Evolutionary conservation across 257 asterid genomes (phyloP).

Genomic region (Voacanga thouarsii): DNA sequence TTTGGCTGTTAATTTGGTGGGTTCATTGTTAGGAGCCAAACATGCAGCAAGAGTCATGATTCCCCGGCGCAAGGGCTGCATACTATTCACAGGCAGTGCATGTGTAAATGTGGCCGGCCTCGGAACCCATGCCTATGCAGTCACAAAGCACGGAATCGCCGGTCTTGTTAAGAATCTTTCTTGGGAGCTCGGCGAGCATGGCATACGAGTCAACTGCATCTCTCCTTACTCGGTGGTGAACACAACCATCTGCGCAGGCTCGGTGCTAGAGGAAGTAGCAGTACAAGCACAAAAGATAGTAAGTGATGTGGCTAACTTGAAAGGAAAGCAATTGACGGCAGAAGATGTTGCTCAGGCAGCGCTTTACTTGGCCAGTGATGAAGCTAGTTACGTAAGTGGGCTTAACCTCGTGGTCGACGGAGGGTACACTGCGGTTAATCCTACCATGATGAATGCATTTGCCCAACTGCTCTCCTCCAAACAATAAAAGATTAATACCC

Average conservation of each 20-base stretch:
- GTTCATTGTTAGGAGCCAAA: constrained; percentile 43
- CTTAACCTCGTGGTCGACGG: constrained; percentile 52
- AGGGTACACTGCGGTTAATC: constrained; percentile 45
- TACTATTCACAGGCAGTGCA: constrained; percentile 47
- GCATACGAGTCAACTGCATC: constrained; percentile 49
- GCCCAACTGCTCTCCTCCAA: neutral
- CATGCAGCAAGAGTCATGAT: constrained; percentile 59
- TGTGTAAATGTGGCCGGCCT: constrained; percentile 39
- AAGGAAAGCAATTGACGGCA: constrained; percentile 26
- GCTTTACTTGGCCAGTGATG: constrained; percentile 43
- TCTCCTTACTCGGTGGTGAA: constrained; percentile 42
- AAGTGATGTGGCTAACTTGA: constrained; percentile 24
- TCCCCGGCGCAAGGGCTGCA: constrained; percentile 35
- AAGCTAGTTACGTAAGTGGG: constrained; percentile 46
- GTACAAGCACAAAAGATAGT: neutral
- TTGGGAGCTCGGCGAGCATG: constrained; percentile 40
- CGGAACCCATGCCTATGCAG: constrained; percentile 24
- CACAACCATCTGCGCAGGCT: neutral
- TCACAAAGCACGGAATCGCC: constrained; percentile 38
- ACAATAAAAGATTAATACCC: too few species aligned
- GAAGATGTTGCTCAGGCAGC: constrained; percentile 51
- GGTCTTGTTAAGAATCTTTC: constrained; percentile 44
- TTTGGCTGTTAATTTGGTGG: constrained; percentile 33
- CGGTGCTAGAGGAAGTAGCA: neutral
- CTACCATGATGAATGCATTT: constrained; percentile 16